Evolutionary conservation across 495 filamentous ascomycete species (phyloP), one percentile per base, ranked within the genome.

Genomic region (Echria macrotheca): DNA sequence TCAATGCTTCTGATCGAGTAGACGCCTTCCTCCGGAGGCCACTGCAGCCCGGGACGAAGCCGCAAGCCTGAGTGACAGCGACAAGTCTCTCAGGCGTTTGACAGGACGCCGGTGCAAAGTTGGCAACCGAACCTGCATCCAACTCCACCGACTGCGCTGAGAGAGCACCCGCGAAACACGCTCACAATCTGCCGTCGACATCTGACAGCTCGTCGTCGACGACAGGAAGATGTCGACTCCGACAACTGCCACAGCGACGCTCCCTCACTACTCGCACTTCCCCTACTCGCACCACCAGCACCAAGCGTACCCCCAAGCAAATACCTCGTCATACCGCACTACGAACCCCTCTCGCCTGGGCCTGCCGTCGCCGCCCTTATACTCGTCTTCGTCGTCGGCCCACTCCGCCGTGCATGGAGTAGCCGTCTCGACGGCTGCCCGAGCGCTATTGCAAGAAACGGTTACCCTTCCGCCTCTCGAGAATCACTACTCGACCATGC

Each of bases 161-260:
- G n/a, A n/a, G n/a, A n/a, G n/a, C n/a, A 38, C 33, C n/a, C 45
- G 46, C 46, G 31, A 37, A 31, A 44, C 39, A 22, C 45, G 22
- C 14, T n/a, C n/a, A n/a, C n/a, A n/a, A n/a, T n/a, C n/a, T n/a
- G n/a, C n/a, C n/a, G n/a, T n/a, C n/a, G n/a, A n/a, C n/a, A n/a
- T n/a, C n/a, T n/a, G n/a, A n/a, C n/a, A n/a, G n/a, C n/a, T n/a
- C n/a, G n/a, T n/a, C 19, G 21, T 24, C 46, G 37, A 53, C 28
- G 52, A 48, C 49, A 59, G 41, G 53, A 65, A 59, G 61, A 94
- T 94, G 88, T 91, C 88, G 71, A 89, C 87, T 14, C 87, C 87
- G 37, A 90, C 87, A 39, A 88, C 84, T 39, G 85, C 84, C 38
- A 87, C 84, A 52, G 83, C 86, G 54, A 87, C 86, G 55, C 76